Base-by-base conservation (phyloP, 1,284 basidiomycete genomes). In the Acaromyces ingoldii region DNA sequence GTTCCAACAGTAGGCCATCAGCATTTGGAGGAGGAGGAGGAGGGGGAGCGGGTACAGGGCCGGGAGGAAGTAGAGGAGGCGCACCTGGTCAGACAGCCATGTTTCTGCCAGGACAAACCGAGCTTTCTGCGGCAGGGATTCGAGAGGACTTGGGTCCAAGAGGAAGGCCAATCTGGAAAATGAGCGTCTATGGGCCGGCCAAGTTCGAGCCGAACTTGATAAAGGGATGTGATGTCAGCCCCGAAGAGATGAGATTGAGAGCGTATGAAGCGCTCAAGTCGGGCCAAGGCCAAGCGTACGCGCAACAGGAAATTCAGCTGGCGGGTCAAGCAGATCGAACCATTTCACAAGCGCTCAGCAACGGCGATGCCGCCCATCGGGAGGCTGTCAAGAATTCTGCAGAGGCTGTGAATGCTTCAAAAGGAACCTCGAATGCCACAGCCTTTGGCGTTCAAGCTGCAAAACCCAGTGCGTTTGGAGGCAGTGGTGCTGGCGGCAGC, bases 151-250 rank as follows among this genome's bases (percentile, higher is more conserved):
- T 55, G 9, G 28, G 50, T 4, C 49, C 33, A 1, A 55, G 40
- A 17, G 34, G 34, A 31, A 76, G 74, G 4, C 91, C 91, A 0
- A 48, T 81, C 6, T 95, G 87, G 85, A 84, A 85, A 11, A 77
- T 91, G 0, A 85, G 88, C 0, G 85, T 82, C 0, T 93, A 87
- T 71, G 90, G 82, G 0, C 83, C 87, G 22, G 83, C 84, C 1
- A 92, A 91, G 71, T 71, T 81, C 53, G 87, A 91, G 64, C 84
- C 84, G 0, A 83, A 81, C 41, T 66, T 92, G 3, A 76, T 93
- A 19, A 58, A 76, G 6, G 84, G 82, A 1, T 76, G 85, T 26
- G 91, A 93, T 64, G 79, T 86, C 60, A 86, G 84, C 0, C 82
- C 81, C 0, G 91, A 93, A 67, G 91, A 95, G 75, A 76, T 93